Evolutionary conservation across 306 rosid genomes (phyloP), one percentile per base, ranked within the genome.

Genomic region (Corylus americana): DNA sequence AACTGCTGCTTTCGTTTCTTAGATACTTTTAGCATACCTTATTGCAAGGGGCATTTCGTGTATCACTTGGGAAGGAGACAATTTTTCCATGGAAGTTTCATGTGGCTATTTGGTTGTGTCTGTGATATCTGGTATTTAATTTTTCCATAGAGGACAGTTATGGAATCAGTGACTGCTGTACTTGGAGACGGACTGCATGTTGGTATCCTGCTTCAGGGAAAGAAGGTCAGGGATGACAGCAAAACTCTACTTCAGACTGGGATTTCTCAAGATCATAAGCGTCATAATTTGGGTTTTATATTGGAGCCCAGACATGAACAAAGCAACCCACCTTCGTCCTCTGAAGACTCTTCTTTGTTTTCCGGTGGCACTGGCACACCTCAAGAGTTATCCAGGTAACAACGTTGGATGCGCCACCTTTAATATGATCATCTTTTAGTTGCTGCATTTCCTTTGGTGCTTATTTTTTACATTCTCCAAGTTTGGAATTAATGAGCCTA

Each of bases 181-280:
- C 89, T 89, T 3, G 97, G 92, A 80, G 93, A 91, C 37, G 97
- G 91, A 78, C 79, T 91, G 22, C 94, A 83, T 70, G 91, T 91
- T n/a, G 92, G 97, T n/a, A 88, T 91, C 50, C 83, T 91, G 76
- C 86, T 89, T 57, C 92, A 86, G 77, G 97, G 97, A 27, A 91
- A 91, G 81, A 90, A 89, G 90, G 84, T 91, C 57, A 84, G 86
- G 78, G 97, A 91, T 73, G 93, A 91, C 77, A 82, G 49, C 79
- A 89, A 91, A 85, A 91, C 92, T 78, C 84, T 91, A 9, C 77
- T 89, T 69, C 97, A 91, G 81, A 86, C 92, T 4, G 97, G 97
- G 67, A 91, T 91, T 76, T 89, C 91, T 75, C 91, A 85, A 73
- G 89, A 86, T 35, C 89, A 83, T 62, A 89, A 86, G 79, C 83